Evolutionary conservation across 331 rosid genomes (phyloP), one percentile per base, ranked within the genome.

Genomic region (Phaseolus coccineus): DNA sequence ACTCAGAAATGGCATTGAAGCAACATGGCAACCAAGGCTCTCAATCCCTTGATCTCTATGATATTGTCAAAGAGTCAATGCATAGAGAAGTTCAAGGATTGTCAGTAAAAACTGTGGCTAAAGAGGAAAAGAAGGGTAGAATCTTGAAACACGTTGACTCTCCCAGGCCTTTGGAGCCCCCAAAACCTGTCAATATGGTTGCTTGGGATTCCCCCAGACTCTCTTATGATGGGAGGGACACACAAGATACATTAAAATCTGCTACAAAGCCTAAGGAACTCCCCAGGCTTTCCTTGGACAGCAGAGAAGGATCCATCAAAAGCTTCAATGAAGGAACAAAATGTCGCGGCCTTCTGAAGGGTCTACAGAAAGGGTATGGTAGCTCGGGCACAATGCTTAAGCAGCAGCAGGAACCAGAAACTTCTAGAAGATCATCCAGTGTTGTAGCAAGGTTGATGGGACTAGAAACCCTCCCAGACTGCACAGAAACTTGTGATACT

Each of bases 391-490:
- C 66, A 76, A 63, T 59, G 69, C 65, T 47, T 25, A 75, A 76
- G 74, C 88, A 82, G 87, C 77, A 73, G 77, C 89, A 82, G 79
- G 98, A 95, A 78, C 84, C 93, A 6, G 94, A 86, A 69, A 87
- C 87, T 47, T 76, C 88, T 15, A 87, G 71, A 71, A 80, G 87
- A 82, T 66, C 91, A 46, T 91, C 96, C 0, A 87, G 87, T 47
- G 88, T 96, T n/a, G 90, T 96, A 8, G 97, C 96, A 31, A 93
- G 88, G 87, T 87, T 96, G 85, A 96, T 96, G 99, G 99, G 99
- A 63, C 53, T 96, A 83, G 98, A 93, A 39, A 51, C 86, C 51
- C 79, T 91, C 65, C 82, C 92, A 31, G 90, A 85, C n/a, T 65
- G 85, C 24, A 65, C 66, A 33, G 84, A 89, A 72, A 77, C 86